Conservation (phyloP, 2,329 filamentous ascomycete species). For the Pyrenochaeta sp. region DNA sequence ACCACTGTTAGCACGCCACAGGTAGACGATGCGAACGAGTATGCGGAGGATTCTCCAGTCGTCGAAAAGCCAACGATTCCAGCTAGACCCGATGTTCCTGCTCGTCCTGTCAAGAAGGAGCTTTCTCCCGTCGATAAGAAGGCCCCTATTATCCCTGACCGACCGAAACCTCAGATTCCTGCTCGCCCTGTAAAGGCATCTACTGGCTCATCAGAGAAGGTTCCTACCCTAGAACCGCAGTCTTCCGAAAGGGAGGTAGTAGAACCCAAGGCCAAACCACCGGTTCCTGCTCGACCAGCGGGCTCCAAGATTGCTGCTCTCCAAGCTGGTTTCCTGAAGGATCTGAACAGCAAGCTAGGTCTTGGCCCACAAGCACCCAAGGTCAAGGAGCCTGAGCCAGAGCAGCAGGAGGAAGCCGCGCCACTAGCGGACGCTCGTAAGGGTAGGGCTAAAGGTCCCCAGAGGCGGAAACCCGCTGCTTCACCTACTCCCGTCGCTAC, state of each 20-base stretch:
- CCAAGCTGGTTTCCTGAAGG: slow-evolving; percentile 90
- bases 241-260: slow-evolving; percentile 45
- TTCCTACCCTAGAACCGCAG: slow-evolving; percentile 31
- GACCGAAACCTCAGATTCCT: slow-evolving; percentile 71
- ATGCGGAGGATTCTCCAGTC: slow-evolving; percentile 42
- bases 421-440: slow-evolving; percentile 91
- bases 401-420: slow-evolving; percentile 67
- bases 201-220: slow-evolving; percentile 51
- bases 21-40: slow-evolving; percentile 56
- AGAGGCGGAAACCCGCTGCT: slow-evolving; percentile 71
- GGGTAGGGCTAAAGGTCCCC: slow-evolving; percentile 85
- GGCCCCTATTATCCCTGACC: slow-evolving; percentile 62
- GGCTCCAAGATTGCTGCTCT: slow-evolving; percentile 90
- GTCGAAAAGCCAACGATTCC: slow-evolving; percentile 40
- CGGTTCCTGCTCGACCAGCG: slow-evolving; percentile 77
- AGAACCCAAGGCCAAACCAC: slow-evolving; percentile 77
- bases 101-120: slow-evolving; percentile 45
- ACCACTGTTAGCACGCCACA: slow-evolving; percentile 70
- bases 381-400: slow-evolving; percentile 72
- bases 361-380: slow-evolving; percentile 83
- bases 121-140: slow-evolving; percentile 60
- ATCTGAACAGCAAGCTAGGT: slow-evolving; percentile 87
- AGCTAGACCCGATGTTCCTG: slow-evolving; percentile 39
- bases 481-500: slow-evolving; percentile 61
- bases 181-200: slow-evolving; percentile 63